Evolutionary conservation across 306 rosid species (phyloP).

Genomic region (Rosa rugosa): DNA sequence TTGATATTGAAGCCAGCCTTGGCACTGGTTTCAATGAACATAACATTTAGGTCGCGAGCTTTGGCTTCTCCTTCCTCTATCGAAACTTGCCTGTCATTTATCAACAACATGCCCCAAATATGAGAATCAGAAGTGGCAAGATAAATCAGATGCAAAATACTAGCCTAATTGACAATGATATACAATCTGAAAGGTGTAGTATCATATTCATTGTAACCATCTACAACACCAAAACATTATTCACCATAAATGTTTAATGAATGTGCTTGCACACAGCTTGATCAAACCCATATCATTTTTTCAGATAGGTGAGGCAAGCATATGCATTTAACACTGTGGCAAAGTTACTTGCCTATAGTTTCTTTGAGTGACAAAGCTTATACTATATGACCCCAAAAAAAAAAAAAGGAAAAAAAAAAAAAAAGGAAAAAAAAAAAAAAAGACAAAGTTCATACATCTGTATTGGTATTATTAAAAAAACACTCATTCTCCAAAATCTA

Average conservation of each 20-base stretch:
- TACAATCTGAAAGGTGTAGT: not conserved
- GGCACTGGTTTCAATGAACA: slow-evolving; percentile 93
- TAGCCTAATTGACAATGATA: slow-evolving; percentile 11
- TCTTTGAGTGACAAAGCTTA: not conserved
- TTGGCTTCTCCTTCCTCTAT: slow-evolving; percentile 89
- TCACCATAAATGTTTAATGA: not conserved
- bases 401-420: too few relatives aligned
- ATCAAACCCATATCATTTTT: not conserved
- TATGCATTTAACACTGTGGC: not conserved
- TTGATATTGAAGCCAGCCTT: slow-evolving; percentile 91
- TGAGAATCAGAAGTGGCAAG: slow-evolving; percentile 21
- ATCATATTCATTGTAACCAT: not conserved
- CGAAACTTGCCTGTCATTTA: slow-evolving; percentile 72
- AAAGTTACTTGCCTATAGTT: not conserved
- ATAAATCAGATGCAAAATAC: slow-evolving; percentile 2
- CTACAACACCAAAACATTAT: not conserved
- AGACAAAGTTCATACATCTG: not conserved
- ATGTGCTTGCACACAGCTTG: not conserved
- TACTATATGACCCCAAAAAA: too few relatives aligned
- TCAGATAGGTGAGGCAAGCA: not conserved
- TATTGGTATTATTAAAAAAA: too few relatives aligned
- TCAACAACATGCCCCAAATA: slow-evolving; percentile 14
- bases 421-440: too few relatives aligned
- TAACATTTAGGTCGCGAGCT: slow-evolving; percentile 70
- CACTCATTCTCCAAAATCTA: not conserved